Evolutionary conservation across 345 rosid species (phyloP), one percentile per base, ranked within the genome.

Genomic region (Theobroma cacao): DNA sequence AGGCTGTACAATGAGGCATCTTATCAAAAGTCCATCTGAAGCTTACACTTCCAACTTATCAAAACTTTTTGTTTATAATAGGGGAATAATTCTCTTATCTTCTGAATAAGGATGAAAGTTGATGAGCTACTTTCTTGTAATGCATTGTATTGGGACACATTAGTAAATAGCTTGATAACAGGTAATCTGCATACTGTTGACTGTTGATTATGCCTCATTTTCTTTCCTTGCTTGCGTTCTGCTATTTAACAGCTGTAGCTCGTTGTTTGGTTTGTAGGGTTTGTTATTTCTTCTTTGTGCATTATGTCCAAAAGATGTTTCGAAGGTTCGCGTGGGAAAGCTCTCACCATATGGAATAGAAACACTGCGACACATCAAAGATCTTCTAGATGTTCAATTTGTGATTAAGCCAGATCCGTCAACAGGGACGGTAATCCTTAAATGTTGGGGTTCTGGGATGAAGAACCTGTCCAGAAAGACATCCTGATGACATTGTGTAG

Each of bases 251-350:
- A 26, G 43, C 75, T 12, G 1, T 47, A 18, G 33, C 69, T 59
- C 24, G 24, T 18, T 9, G 52, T 76, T 60, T 52, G 67, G 20
- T 38, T 79, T 76, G 68, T 78, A 90, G 98, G 99, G 95, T 53
- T 80, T 94, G 76, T 64, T 94, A 74, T 96, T 93, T 83, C 87
- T 90, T 65, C 92, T 94, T 1, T 91, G 98, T 71, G 91, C 98
- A 0, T 72, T 94, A 72, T 88, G 98, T 71, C 90, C 88, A 6
- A 88, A 81, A 72, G 98, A 96, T 77, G 88, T 92, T 60, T 96
- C 97, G 20, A 94, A 94, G 85, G 85, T 94, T 78, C 91, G 95
- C 12, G 97, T 94, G 0, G 98, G 99, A 61, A 90, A 91, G 89
- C 86, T 94, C 18, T 87, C 93, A 13, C 90, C 93, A 0, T 82